Conservation (phyloP, 768 basidiomycete species). For the Hygrophorus russula region DNA sequence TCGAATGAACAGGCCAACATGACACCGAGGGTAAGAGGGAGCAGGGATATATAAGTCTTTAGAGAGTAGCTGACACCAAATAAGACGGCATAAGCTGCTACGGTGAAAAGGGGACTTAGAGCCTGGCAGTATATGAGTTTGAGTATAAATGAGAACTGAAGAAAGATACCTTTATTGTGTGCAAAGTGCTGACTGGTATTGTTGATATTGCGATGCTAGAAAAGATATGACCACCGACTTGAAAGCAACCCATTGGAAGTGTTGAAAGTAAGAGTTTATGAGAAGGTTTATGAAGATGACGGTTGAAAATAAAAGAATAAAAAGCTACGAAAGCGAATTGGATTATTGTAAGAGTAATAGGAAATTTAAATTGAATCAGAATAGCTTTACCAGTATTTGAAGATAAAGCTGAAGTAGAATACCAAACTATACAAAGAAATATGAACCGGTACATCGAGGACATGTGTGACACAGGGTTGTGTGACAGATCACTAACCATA, state of each 20-base stretch:
- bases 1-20: constrained; percentile 97
- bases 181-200: constrained; percentile 94
- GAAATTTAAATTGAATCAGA: constrained; percentile 85
- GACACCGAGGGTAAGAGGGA: constrained; percentile 93
- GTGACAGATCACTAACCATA: too few species aligned
- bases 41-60: constrained; percentile 83
- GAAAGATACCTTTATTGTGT: constrained; percentile 87
- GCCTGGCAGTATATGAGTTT: constrained; percentile 41
- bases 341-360: constrained; percentile 93
- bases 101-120: constrained; percentile 92
- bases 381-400: constrained; percentile 97
- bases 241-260: constrained; percentile 93
- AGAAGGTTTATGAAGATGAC: constrained; percentile 61
- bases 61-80: constrained; percentile 91
- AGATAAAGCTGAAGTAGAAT: constrained; percentile 83
- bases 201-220: constrained; percentile 95
- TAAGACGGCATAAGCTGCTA: constrained; percentile 86
- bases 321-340: constrained; percentile 92
- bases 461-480: too few species aligned
- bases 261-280: too few species aligned
- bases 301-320: constrained; percentile 72
- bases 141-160: not conserved
- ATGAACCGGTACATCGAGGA: constrained; percentile 47
- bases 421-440: constrained; percentile 84
- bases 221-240: constrained; percentile 96